These are phyloP conservation scores for Platanthera guangdongensis DNA, from an alignment of 106 monocot species.

Conservation along the genomic window DNA sequence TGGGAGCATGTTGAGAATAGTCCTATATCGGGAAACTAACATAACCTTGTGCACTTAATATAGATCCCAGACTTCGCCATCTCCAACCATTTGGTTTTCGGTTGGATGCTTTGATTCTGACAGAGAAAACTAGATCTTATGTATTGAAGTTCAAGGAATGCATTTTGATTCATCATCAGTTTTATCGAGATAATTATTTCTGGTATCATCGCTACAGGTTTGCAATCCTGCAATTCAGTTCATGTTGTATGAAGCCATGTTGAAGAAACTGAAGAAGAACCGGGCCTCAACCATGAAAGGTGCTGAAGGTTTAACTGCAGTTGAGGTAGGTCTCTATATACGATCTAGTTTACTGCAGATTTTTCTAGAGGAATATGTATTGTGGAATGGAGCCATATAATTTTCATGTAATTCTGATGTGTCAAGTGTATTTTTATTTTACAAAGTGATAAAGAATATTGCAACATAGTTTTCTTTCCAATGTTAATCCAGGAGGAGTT, in stretches of 20 bases:
- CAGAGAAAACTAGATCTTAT: not conserved
- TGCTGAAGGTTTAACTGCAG: conserved; percentile 67
- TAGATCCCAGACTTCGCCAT: too few species aligned
- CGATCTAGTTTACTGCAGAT: not conserved
- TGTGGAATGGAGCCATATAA: not conserved
- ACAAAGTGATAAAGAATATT: not conserved
- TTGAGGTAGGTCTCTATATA: conserved; percentile 44
- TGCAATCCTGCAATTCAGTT: conserved; percentile 96
- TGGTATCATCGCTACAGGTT: conserved; percentile 35
- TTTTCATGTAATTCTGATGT: not conserved
- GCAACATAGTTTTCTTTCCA: not conserved
- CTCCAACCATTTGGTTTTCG: too few species aligned
- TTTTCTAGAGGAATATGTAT: not conserved
- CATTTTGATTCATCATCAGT: not conserved
- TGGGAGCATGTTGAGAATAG: too few species aligned
- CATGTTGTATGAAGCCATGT: conserved; percentile 84
- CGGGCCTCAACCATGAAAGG: conserved; percentile 49
- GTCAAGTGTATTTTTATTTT: not conserved
- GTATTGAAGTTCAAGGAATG: not conserved
- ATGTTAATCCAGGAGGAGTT: not conserved
- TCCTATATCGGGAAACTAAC: too few species aligned
- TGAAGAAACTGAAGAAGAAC: conserved; percentile 49
- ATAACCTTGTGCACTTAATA: too few species aligned
- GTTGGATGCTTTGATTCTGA: too few species aligned
- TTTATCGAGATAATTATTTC: not conserved